A percentile compares a stretch with the other conserved stretches of the same genome.
These are phyloP conservation scores for Spinacia oleracea DNA, from an alignment of 179 eudicot genomes.

Conservation along the genomic window DNA sequence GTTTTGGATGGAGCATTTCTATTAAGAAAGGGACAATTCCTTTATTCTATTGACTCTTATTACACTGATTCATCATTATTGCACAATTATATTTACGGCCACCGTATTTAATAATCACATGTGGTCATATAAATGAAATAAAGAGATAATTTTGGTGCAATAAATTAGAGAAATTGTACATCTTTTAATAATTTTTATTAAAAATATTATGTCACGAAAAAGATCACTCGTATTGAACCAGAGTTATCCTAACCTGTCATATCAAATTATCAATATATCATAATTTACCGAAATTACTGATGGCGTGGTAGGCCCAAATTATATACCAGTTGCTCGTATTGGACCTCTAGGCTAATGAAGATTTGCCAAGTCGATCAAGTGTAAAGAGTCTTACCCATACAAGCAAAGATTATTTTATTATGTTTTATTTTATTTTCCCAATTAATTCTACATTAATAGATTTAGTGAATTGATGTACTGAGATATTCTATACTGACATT, in stretches of 20 bases:
- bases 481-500: background rate
- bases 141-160: background rate
- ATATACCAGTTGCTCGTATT: background rate
- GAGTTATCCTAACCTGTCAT: background rate
- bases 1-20: background rate
- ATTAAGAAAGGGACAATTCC: background rate
- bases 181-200: too few species aligned
- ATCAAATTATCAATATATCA: too few species aligned
- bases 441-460: background rate
- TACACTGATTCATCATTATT: background rate
- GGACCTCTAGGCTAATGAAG: background rate
- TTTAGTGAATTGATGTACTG: background rate
- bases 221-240: background rate
- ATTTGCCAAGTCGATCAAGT: background rate
- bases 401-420: background rate
- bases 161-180: background rate
- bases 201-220: too few species aligned
- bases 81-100: conserved; percentile 1
- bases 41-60: background rate
- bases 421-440: background rate
- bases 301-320: background rate
- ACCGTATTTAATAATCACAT: conserved; percentile 6
- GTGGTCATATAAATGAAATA: background rate
- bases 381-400: conserved; percentile 2
- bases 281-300: background rate